Evolutionary conservation across 371 early-diverging fungal genomes (phyloP), one percentile per base, ranked within the genome.

Genomic region (Mortierella sp.): DNA sequence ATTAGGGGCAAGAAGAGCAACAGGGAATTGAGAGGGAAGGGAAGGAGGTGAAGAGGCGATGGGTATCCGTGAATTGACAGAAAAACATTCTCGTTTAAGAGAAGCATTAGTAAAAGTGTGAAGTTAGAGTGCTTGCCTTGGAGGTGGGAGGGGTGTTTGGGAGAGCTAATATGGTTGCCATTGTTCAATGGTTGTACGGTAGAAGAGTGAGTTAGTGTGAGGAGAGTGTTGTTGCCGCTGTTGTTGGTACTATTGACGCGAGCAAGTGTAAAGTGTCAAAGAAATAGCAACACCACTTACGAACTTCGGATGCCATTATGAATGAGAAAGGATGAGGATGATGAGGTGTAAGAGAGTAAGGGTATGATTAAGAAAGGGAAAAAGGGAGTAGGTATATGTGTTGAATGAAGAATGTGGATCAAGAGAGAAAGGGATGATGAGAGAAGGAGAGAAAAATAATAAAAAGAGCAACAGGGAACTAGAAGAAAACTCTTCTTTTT

Each of bases 81-180:
- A 10, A 21, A 5, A 21, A 34, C 19, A 50, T 28, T 44, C 37
- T 28, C 64, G 48, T 46, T 1, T 19, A 31, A 31, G 37, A 6
- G n/a, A 61, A 4, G 6, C 8, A 34, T 40, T 40, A 34, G 61
- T 19, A 19, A 2, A 6, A 34, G 31, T 61, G 61, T 16, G n/a
- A 40, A 48, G n/a, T 53, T n/a, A 53, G 71, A 31, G 51, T 50
- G 69, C 81, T 85, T 85, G 81, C 85, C 81, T 85, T 85, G 61
- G 81, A 78, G 54, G 78, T 37, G 53, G 85, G 85, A 76, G 85
- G 81, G 69, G 85, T 78, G 70, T 71, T 72, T 24, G 85, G 81
- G 53, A 81, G 81, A 57, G 81, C 79, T 81, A 72, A 3, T 34
- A 19, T 46, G 21, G 34, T 69, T 50, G 51, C 19, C 19, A 19